Percentiles rank a stretch among this genome's conserved stretches.
These are phyloP conservation scores for Mortierella sp. DNA, from an alignment of 371 early-diverging fungal genomes.

Conservation along the genomic window DNA sequence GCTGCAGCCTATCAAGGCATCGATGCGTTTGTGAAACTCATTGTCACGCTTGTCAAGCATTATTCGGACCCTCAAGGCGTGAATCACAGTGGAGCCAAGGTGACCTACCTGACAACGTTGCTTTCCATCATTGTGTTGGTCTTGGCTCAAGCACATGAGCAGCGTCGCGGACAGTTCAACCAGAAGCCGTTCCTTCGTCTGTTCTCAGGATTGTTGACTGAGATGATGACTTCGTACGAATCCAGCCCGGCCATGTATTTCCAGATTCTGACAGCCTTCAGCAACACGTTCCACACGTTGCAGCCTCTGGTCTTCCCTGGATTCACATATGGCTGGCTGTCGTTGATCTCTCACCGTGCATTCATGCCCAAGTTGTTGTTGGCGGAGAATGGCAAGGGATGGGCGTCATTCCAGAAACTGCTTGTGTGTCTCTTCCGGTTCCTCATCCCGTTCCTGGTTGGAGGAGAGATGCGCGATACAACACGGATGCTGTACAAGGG, in stretches of 20 bases:
- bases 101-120: constrained; percentile 78
- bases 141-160: constrained; percentile 86
- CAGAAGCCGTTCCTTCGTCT: constrained; percentile 94
- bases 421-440: constrained; percentile 86
- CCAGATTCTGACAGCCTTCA: constrained; percentile 76
- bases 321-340: constrained; percentile 97
- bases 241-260: constrained; percentile 76
- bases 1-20: constrained; percentile 76
- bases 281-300: constrained; percentile 85
- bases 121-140: constrained; percentile 87
- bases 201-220: constrained; percentile 84
- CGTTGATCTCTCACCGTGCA: constrained; percentile 89
- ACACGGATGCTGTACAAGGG: constrained; percentile 90
- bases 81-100: constrained; percentile 60
- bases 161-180: constrained; percentile 81
- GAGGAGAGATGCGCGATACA: constrained; percentile 76
- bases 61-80: constrained; percentile 58
- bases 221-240: constrained; percentile 79
- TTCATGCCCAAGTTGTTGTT: constrained; percentile 91
- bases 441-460: constrained; percentile 82
- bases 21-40: constrained; percentile 86
- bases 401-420: constrained; percentile 88
- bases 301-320: constrained; percentile 93
- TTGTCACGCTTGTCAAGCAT: constrained; percentile 76
- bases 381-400: constrained; percentile 78